Conservation (phyloP, 495 filamentous ascomycete genomes). For the Tuber brumale region DNA sequence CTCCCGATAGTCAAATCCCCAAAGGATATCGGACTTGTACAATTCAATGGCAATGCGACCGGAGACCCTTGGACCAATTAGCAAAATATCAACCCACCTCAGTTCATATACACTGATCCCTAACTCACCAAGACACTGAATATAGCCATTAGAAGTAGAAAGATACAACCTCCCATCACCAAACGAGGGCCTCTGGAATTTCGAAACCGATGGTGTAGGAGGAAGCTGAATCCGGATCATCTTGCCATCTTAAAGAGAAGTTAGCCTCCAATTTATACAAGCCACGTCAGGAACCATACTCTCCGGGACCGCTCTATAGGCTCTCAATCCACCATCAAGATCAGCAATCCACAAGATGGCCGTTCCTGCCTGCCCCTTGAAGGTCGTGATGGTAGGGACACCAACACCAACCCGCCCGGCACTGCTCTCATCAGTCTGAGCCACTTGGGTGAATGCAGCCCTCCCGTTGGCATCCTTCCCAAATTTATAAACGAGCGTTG, state of each 20-base stretch:
- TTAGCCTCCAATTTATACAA: constrained; percentile 45
- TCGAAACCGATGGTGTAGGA: constrained; percentile 44
- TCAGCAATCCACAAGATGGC: constrained; percentile 43
- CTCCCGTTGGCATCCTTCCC: constrained; percentile 31
- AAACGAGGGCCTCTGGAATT: constrained; percentile 50
- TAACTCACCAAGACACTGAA: constrained; percentile 29
- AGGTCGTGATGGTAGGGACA: constrained; percentile 43
- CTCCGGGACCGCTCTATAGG: constrained; percentile 46
- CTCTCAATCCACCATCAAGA: constrained; percentile 42
- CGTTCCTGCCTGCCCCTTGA: constrained; percentile 41
- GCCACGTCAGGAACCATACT: constrained; percentile 8
- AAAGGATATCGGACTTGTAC: constrained; percentile 46
- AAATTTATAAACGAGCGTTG: constrained; percentile 43
- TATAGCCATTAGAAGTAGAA: constrained; percentile 42
- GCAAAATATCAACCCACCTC: neutral
- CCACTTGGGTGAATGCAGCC: constrained; percentile 42
- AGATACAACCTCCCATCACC: constrained; percentile 48
- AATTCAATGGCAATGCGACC: constrained; percentile 45
- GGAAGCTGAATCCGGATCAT: constrained; percentile 44
- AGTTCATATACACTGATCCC: neutral
- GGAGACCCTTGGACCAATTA: constrained; percentile 45
- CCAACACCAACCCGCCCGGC: constrained; percentile 40
- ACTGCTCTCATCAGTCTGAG: constrained; percentile 37
- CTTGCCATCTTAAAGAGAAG: constrained; percentile 43
- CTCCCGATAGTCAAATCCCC: constrained; percentile 44